A percentile compares a stretch with the other conserved stretches of the same genome.
Conservation (phyloP, 345 rosid species). For the Linum tenue region DNA sequence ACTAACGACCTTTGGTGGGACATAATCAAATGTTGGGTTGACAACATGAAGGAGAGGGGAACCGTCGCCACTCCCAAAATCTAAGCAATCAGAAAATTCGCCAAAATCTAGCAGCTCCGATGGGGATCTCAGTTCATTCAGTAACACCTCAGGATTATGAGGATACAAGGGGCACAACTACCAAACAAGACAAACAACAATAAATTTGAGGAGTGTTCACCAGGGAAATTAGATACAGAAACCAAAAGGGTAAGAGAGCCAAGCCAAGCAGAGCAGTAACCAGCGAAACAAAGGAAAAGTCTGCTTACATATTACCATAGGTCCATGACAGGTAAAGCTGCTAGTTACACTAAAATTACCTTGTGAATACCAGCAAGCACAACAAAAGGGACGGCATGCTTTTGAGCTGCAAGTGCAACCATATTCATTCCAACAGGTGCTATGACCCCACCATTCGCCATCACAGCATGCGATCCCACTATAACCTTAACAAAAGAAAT, state of each 20-base stretch:
- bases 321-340: constrained; percentile 6
- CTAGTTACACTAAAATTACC: constrained; percentile 31
- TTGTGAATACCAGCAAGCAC: constrained; percentile 97
- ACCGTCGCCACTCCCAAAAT: constrained; percentile 54
- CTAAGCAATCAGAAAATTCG: constrained; percentile 94
- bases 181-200: constrained; percentile 17
- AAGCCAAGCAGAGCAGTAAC: background rate
- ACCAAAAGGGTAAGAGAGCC: background rate
- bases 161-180: constrained; percentile 98
- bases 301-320: constrained; percentile 2
- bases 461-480: constrained; percentile 96
- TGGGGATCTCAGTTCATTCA: constrained; percentile 94
- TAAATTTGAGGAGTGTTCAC: constrained; percentile 2
- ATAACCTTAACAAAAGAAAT: constrained; percentile 53
- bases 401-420: constrained; percentile 96
- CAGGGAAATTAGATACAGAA: background rate
- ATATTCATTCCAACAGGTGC: constrained; percentile 97
- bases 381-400: constrained; percentile 96
- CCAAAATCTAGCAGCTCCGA: constrained; percentile 93
- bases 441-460: constrained; percentile 97
- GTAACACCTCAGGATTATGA: constrained; percentile 86
- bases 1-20: constrained; percentile 94
- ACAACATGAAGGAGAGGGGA: constrained; percentile 85
- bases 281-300: background rate
- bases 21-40: constrained; percentile 90